phyloP scores from a whole-genome alignment of 2,329 filamentous ascomycete genomes.

The Xylaria sp. region DNA sequence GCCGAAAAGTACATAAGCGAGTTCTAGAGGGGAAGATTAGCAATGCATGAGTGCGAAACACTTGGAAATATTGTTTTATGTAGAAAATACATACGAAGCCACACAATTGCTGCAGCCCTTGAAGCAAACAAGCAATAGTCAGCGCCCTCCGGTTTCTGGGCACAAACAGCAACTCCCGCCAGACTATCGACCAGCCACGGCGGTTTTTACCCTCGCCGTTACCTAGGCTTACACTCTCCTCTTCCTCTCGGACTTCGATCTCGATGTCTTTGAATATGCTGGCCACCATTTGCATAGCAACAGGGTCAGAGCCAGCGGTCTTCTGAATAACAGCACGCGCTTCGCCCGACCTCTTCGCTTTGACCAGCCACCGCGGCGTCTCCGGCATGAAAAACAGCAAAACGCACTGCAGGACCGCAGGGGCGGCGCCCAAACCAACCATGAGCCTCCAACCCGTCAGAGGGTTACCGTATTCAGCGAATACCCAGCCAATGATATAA shows the following conservation, averaged over 20 bases:
- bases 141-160: conserved; percentile 75
- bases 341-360: conserved; percentile 63
- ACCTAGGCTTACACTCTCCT: conserved; percentile 53
- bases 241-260: conserved; percentile 74
- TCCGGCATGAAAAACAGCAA: conserved; percentile 80
- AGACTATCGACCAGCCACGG: conserved; percentile 50
- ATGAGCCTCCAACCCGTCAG: conserved; percentile 84
- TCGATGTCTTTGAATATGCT: conserved; percentile 72
- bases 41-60: neutral
- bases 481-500: conserved; percentile 81
- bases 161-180: conserved; percentile 60
- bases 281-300: conserved; percentile 57
- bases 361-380: conserved; percentile 86
- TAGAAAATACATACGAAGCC: conserved; percentile 66
- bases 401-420: conserved; percentile 72
- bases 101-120: conserved; percentile 86
- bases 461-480: conserved; percentile 60
- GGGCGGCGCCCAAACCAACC: conserved; percentile 82
- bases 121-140: conserved; percentile 83
- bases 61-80: neutral
- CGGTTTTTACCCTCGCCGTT: conserved; percentile 40
- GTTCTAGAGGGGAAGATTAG: conserved; percentile 58
- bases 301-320: conserved; percentile 53
- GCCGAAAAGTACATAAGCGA: conserved; percentile 92
- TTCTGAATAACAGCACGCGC: conserved; percentile 70